Percentiles rank a stretch among this genome's conserved stretches.
Evolutionary conservation across 2,329 filamentous ascomycete genomes (phyloP).

Genomic region (Apiospora rasikravindrae): DNA sequence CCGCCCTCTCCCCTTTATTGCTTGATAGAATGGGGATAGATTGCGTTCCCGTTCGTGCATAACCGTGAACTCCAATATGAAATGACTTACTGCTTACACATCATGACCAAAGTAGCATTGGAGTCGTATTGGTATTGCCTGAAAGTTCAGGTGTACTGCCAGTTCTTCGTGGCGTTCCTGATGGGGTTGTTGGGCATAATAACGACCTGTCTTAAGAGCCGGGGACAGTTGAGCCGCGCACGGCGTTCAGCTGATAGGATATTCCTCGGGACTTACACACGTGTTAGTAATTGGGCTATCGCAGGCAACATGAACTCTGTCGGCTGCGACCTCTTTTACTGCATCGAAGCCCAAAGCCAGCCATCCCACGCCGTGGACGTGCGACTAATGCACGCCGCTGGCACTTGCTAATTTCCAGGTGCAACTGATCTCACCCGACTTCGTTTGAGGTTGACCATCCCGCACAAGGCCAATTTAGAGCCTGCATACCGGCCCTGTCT

Average conservation of each 20-base stretch:
- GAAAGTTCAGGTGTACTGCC: not conserved
- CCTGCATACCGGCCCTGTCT: not conserved
- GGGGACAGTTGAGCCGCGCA: slow-evolving; percentile 3
- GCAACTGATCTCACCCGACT: not conserved
- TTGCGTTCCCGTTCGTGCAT: not conserved
- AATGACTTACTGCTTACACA: not conserved
- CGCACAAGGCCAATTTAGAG: not conserved
- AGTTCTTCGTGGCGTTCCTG: not conserved
- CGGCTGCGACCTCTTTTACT: not conserved
- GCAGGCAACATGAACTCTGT: not conserved
- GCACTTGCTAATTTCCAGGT: not conserved
- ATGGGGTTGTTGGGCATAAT: not conserved
- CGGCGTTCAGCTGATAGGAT: not conserved
- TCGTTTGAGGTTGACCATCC: slow-evolving; percentile 8
- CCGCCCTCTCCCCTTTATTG: not conserved
- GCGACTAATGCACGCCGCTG: slow-evolving; percentile 4
- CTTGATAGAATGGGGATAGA: not conserved
- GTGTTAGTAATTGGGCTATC: not conserved
- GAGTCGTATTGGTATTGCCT: not conserved
- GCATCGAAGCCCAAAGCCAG: not conserved
- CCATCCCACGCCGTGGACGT: not conserved
- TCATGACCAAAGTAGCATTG: not conserved
- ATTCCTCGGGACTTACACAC: not conserved
- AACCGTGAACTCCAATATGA: not conserved
- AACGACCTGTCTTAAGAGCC: not conserved